phyloP scores from a whole-genome alignment of 352 stramenopile species.

The Elongisporangium anandrum region DNA sequence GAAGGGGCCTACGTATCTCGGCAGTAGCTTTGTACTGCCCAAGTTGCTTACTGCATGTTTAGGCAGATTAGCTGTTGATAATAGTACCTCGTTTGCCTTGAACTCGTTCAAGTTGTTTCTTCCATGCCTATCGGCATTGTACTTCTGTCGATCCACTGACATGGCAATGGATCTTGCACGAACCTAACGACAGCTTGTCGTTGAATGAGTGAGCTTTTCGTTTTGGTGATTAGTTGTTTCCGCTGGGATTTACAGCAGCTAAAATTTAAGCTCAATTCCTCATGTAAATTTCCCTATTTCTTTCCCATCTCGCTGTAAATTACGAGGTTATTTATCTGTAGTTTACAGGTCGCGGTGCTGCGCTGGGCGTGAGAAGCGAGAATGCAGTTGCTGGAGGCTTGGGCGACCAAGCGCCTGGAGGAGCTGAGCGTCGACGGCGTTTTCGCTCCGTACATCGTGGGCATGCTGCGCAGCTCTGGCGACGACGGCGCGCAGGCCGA shows the following conservation, averaged over 20 bases:
- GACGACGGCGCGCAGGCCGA: conserved; percentile 22
- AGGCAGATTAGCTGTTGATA: background rate
- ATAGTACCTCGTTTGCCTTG: background rate
- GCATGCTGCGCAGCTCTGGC: conserved; percentile 46
- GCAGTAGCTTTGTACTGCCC: no score
- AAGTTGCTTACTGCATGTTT: no score
- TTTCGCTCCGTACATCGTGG: conserved; percentile 81
- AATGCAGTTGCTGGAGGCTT: conserved; percentile 55
- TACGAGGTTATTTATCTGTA: background rate
- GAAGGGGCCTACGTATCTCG: no score
- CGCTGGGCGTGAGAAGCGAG: background rate
- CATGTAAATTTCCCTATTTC: no score
- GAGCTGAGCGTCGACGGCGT: conserved; percentile 74
- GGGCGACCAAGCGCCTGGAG: conserved; percentile 61
- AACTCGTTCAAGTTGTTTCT: background rate
- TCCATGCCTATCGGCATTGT: background rate
- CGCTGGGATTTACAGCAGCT: no score
- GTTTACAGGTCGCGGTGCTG: background rate
- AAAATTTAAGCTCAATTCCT: no score
- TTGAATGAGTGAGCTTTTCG: no score
- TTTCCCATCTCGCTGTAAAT: background rate
- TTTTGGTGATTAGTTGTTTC: no score
- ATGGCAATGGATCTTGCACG: background rate
- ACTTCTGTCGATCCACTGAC: background rate
- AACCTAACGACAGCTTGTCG: background rate